Evolutionary conservation across 2,329 filamentous ascomycete species (phyloP).

Genomic region (Aspergillus alliaceus): DNA sequence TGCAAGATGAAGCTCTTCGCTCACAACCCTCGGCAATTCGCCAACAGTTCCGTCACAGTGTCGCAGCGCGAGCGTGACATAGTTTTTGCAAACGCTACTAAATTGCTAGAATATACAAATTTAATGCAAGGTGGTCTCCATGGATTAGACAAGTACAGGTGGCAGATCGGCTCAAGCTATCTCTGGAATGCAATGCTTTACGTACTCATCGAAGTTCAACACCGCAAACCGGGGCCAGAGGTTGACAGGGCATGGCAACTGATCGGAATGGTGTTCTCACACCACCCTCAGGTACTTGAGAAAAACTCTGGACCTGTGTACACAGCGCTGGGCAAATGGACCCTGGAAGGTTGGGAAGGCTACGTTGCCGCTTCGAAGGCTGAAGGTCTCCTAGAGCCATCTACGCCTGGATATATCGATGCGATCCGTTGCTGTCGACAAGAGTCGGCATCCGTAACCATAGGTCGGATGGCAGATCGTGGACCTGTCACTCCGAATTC

Average conservation of each 20-base stretch:
- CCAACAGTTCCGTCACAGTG: not conserved
- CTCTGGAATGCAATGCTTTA: constrained; percentile 33
- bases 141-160: constrained; percentile 22
- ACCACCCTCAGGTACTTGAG: not conserved
- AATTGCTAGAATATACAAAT: not conserved
- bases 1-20: constrained; percentile 1
- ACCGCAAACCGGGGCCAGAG: constrained; percentile 25
- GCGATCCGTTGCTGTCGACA: not conserved
- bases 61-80: not conserved
- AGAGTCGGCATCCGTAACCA: not conserved
- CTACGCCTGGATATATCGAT: not conserved
- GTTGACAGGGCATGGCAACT: constrained; percentile 24
- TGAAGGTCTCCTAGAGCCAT: constrained; percentile 13
- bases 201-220: constrained; percentile 30
- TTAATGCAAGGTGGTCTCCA: not conserved
- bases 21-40: constrained; percentile 1
- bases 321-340: constrained; percentile 28
- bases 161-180: constrained; percentile 27
- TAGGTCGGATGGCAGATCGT: not conserved
- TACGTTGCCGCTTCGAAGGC: constrained; percentile 19
- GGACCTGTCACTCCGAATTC: not conserved
- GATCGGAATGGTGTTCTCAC: not conserved
- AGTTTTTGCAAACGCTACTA: not conserved
- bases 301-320: constrained; percentile 23
- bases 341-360: constrained; percentile 27